Base-by-base conservation (phyloP, 768 basidiomycete species). In the Lactifluus piperatus region DNA sequence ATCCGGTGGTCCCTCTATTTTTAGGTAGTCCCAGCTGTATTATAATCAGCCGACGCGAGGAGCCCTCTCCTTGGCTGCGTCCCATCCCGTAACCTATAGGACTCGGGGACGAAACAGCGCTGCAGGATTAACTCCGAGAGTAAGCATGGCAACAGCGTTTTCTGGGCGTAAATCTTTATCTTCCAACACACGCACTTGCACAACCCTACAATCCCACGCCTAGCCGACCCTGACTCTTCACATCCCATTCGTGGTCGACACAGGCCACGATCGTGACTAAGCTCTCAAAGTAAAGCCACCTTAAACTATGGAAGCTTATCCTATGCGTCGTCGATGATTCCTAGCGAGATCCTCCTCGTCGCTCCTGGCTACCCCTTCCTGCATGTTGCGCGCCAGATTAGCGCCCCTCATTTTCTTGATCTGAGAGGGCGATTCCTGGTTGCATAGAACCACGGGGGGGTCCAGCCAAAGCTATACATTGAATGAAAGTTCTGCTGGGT, bases 71-170 rank as follows among this genome's bases (percentile, higher is more conserved):
- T 27, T 22, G 11, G 3, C 30, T 34, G 32, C 7, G 8, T 20
- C 34, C 41, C 27, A 1, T 49, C n/a, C 26, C 26, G 13, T 18
- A 36, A 29, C 53, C 26, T 36, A 53, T 54, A 43, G 36, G 11
- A 20, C 48, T 60, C 36, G 53, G 44, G 24, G 30, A n/a, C 46
- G 30, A 59, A 27, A 36, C 37, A 43, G 30, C 30, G 30, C 30
- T n/a, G 44, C 20, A 24, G 26, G 20, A 48, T 41, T 30, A 26
- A 58, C 46, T 54, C 55, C 54, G 48, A 60, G 58, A 54, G 54
- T 41, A 34, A 36, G 55, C 55, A 61, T 61, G 60, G 46, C 60
- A 56, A 61, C 60, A 39, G 54, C 60, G 44, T 61, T 61, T 45
- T 60, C 16, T 6, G 44, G 36, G 45, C 36, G 54, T 18, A 27